A percentile compares a stretch with the other conserved stretches of the same genome.
Conservation (phyloP, 106 monocot species). For the Phalaenopsis equestris region DNA sequence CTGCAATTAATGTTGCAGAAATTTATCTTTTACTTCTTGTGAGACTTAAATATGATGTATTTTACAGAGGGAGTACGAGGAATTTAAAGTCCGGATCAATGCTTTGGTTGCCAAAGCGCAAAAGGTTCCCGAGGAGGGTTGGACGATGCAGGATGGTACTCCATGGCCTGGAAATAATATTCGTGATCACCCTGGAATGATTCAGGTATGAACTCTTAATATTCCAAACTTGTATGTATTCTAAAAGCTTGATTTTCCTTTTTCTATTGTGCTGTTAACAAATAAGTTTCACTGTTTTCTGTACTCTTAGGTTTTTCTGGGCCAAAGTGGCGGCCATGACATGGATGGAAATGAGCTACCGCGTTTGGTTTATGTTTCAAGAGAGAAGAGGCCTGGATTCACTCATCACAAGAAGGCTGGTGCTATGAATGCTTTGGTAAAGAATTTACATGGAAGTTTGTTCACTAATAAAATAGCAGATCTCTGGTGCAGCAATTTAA, state of each 20-base stretch:
- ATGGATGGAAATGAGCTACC: conserved; percentile 54
- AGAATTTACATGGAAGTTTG: not conserved
- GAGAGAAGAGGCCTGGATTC: conserved; percentile 56
- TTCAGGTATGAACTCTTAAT: conserved; percentile 45
- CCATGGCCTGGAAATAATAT: conserved; percentile 89
- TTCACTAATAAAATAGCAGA: not conserved
- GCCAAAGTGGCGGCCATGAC: conserved; percentile 58
- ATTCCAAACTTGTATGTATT: not conserved
- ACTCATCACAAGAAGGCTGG: conserved; percentile 63
- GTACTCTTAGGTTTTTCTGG: conserved; percentile 43
- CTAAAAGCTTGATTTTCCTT: not conserved
- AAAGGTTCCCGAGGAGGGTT: conserved; percentile 92
- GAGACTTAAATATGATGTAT: not conserved
- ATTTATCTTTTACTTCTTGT: not conserved
- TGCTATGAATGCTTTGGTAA: conserved; percentile 64
- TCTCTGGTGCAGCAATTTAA: not conserved
- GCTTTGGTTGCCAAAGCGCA: conserved; percentile 78
- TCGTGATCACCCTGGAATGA: conserved; percentile 92
- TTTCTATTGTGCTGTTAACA: not conserved
- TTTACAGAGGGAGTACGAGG: conserved; percentile 87
- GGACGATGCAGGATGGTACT: conserved; percentile 97
- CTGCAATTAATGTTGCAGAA: not conserved
- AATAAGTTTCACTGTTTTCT: not conserved
- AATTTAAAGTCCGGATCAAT: conserved; percentile 89
- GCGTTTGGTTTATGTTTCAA: conserved; percentile 56